Percentiles rank a stretch among this genome's conserved stretches.
Conservation (phyloP, 2,329 filamentous ascomycete genomes). For the Dactylellina sp. region DNA sequence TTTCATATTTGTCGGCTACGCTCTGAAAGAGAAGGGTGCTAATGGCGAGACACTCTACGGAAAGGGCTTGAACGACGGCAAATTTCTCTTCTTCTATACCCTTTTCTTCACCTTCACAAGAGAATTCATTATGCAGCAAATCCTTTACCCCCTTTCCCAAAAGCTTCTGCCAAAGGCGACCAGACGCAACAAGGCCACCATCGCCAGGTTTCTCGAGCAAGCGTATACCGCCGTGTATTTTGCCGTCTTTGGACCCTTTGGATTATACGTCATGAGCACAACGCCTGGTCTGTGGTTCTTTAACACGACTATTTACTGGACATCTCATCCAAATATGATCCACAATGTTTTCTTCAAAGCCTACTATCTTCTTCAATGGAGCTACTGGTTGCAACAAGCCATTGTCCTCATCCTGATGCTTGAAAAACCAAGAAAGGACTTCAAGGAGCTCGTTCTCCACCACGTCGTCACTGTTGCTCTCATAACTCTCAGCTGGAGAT, state of each 20-base stretch:
- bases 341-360: constrained; percentile 88
- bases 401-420: constrained; percentile 86
- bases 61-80: constrained; percentile 87
- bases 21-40: constrained; percentile 68
- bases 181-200: constrained; percentile 75
- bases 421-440: constrained; percentile 95
- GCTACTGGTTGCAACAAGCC: constrained; percentile 95
- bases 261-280: constrained; percentile 88
- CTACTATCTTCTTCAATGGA: constrained; percentile 93
- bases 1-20: constrained; percentile 91
- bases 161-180: constrained; percentile 61
- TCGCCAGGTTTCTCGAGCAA: constrained; percentile 94
- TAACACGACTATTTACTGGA: constrained; percentile 90
- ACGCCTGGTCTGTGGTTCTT: constrained; percentile 93
- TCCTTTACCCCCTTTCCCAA: constrained; percentile 81
- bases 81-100: constrained; percentile 89
- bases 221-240: constrained; percentile 95
- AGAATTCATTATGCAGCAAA: constrained; percentile 93
- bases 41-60: constrained; percentile 70
- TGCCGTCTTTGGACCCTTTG: constrained; percentile 80
- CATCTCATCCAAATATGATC: constrained; percentile 83
- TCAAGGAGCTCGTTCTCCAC: constrained; percentile 90
- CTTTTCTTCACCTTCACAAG: constrained; percentile 91
- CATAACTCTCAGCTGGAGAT: constrained; percentile 88
- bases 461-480: constrained; percentile 88